Base-by-base conservation (phyloP, 352 stramenopile genomes). In the Phytopythium vexans region DNA sequence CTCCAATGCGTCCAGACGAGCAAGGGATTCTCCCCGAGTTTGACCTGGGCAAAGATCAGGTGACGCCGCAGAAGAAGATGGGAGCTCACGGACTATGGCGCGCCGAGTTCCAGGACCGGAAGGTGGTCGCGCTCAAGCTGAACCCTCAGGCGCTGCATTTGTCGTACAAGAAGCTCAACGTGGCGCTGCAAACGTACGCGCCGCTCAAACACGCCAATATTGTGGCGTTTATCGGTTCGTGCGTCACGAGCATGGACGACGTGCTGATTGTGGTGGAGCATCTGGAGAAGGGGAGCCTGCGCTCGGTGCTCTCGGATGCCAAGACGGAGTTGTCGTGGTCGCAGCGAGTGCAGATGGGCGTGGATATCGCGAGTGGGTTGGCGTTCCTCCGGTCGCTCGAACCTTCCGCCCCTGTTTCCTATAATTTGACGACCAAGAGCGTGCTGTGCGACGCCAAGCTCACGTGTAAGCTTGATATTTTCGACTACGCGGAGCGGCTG, bases 381-480 rank as follows among this genome's bases (percentile, higher is more conserved):
- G 58, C 60, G 10, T 89, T 86, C 40, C 46, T 88, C 12, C 76
- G 82, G 37, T 83, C 73, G 0, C 46, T 60, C 11, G n/a, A 21
- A 4, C 60, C 70, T 3, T 56, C 62, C 12, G 55, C 53, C 4
- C 60, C 68, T 11, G 49, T 88, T 16, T 77, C 71, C 15, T 66
- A 71, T 11, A 82, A 82, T 34, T 32, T 91, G 27, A 86, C 77
- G 11, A 62, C 61, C n/a, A 80, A 66, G 41, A 89, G 71, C 49
- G 72, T 89, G 42, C 57, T 92, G 10, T 70, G 77, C 49, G 68
- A 76, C 39, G 62, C 52, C 4, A 64, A 86, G 4, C 55, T 86
- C n/a, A 78, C 68, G 38, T 90, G 79, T 52, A 92, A 92, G 55
- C 57, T 92, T 10, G 79, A 92, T 47, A 73, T 89, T 14, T 86